These are phyloP conservation scores for Fraxinus floribunda DNA, from an alignment of 305 asterid species.

Conservation along the genomic window DNA sequence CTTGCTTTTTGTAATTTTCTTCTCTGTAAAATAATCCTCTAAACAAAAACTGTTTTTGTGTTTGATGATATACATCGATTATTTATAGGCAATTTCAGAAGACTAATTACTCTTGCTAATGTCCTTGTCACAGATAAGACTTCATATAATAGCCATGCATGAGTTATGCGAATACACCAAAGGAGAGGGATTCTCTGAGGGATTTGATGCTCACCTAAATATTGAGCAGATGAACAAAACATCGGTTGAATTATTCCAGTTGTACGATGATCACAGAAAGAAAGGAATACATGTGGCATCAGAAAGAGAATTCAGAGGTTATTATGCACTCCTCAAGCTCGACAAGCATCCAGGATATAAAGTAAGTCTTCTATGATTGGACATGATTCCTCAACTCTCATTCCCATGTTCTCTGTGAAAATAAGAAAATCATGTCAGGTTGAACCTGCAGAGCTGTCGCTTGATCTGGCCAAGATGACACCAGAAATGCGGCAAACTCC, in stretches of 20 bases:
- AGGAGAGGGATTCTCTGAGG: conserved; percentile 99
- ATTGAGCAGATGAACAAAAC: conserved; percentile 99
- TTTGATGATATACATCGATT: conserved; percentile 4
- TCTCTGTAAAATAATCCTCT: background rate
- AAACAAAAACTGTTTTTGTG: conserved; percentile 5
- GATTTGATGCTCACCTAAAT: conserved; percentile 98
- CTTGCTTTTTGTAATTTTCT: conserved; percentile 13
- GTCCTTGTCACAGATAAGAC: conserved; percentile 76
- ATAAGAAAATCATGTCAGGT: conserved; percentile 78
- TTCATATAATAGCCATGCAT: conserved; percentile 97
- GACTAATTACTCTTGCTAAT: conserved; percentile 23
- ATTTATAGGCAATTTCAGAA: conserved; percentile 12
- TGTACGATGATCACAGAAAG: conserved; percentile 94
- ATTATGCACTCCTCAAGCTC: conserved; percentile 98
- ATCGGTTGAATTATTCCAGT: conserved; percentile 89
- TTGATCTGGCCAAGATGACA: conserved; percentile 98
- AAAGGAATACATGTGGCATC: conserved; percentile 75
- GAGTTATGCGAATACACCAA: conserved; percentile 93
- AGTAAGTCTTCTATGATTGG: conserved; percentile 61
- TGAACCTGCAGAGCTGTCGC: conserved; percentile 99
- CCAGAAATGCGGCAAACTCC: conserved; percentile 89
- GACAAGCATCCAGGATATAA: conserved; percentile 99
- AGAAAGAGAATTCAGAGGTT: conserved; percentile 96
- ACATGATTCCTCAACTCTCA: conserved; percentile 29
- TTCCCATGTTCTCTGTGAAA: conserved; percentile 38